Evolutionary conservation across 768 basidiomycete genomes (phyloP).

Genomic region (Pleurotus sapidus): DNA sequence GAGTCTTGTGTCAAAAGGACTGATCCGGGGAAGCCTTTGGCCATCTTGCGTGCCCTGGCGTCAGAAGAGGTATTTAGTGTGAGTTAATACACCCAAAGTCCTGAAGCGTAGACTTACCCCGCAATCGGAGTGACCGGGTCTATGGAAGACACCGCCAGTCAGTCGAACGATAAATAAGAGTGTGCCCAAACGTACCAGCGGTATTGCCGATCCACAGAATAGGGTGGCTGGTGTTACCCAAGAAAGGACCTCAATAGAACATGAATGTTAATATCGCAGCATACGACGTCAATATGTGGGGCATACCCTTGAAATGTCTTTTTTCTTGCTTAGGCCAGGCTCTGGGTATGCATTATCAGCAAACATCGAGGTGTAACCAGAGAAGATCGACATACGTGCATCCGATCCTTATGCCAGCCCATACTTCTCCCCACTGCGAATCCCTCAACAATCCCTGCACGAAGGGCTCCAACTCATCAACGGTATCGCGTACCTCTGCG

Average conservation of each 20-base stretch:
- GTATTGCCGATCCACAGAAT: constrained; percentile 40
- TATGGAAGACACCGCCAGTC: background rate
- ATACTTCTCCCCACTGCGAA: constrained; percentile 18
- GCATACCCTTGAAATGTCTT: background rate
- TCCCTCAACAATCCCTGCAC: constrained; percentile 8
- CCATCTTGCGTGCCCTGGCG: constrained; percentile 36
- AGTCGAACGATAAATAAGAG: background rate
- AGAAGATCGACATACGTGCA: constrained; percentile 16
- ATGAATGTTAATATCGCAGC: background rate
- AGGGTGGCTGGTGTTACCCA: constrained; percentile 35
- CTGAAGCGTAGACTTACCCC: background rate
- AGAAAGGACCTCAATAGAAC: constrained; percentile 25
- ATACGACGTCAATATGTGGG: background rate
- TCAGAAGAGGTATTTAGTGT: background rate
- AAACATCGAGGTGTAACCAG: background rate
- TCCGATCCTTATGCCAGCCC: constrained; percentile 10
- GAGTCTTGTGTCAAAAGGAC: constrained; percentile 41
- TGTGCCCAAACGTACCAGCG: constrained; percentile 20
- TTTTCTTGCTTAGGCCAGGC: constrained; percentile 1
- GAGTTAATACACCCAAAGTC: background rate
- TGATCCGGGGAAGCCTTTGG: constrained; percentile 31
- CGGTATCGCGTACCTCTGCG: constrained; percentile 10
- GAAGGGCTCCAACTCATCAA: constrained; percentile 12
- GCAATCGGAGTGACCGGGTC: constrained; percentile 17
- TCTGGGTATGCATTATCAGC: background rate